A percentile compares a stretch with the other conserved stretches of the same genome.
phyloP scores from a whole-genome alignment of 306 rosid species.

The Abrus pulchellus region DNA sequence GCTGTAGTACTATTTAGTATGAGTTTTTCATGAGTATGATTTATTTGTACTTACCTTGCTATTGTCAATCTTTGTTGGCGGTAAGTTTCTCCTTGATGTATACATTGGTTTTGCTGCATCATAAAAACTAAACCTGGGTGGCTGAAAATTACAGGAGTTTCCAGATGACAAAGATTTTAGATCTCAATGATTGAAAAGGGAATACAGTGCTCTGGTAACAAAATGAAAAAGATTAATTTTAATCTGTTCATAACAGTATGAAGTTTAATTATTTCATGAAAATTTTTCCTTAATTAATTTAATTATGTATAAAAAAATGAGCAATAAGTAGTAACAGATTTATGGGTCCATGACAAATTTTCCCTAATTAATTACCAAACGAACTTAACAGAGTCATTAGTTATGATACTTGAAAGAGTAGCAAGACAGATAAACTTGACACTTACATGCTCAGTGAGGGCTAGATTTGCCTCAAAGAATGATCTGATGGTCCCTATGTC shows the following conservation, averaged over 20 bases:
- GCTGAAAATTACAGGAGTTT: constrained; percentile 63
- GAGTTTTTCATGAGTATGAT: too few species aligned
- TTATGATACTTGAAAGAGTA: not conserved
- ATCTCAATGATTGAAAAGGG: constrained; percentile 10
- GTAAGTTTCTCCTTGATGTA: constrained; percentile 95
- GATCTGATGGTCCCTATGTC: constrained; percentile 92
- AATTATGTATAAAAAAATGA: too few species aligned
- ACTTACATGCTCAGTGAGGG: constrained; percentile 77
- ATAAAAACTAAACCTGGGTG: constrained; percentile 84
- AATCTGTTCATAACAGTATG: constrained; percentile 13
- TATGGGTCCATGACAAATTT: not conserved
- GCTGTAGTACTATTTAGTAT: too few species aligned
- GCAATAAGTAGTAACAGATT: too few species aligned
- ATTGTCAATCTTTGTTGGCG: constrained; percentile 85
- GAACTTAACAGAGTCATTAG: not conserved
- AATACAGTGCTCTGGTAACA: constrained; percentile 19
- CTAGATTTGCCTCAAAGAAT: constrained; percentile 85
- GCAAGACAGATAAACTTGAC: constrained; percentile 40
- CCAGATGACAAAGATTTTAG: not conserved
- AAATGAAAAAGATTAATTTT: constrained; percentile 21
- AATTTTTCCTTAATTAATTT: not conserved
- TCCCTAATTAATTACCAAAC: constrained; percentile 15
- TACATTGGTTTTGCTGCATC: constrained; percentile 89
- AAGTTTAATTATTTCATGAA: constrained; percentile 3
- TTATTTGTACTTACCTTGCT: constrained; percentile 71